phyloP scores from a whole-genome alignment of 495 filamentous ascomycete genomes.

The Podospora appendiculata region DNA sequence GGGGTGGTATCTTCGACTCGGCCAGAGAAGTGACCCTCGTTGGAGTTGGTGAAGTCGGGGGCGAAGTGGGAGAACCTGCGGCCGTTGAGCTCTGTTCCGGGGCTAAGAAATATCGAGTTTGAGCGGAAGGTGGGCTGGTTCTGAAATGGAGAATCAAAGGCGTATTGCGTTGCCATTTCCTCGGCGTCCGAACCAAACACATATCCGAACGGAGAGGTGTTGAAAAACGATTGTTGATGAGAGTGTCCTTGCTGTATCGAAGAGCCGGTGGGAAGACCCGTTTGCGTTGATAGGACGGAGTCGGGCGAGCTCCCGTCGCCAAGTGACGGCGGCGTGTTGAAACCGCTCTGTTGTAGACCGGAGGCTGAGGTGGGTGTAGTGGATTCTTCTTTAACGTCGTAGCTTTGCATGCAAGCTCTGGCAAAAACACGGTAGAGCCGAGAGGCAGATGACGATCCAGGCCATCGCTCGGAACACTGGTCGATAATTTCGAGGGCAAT shows the following conservation, averaged over 20 bases:
- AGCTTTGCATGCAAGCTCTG: slow-evolving; percentile 75
- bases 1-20: too few relatives aligned
- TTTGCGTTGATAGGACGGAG: slow-evolving; percentile 21
- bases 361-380: slow-evolving; percentile 46
- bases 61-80: slow-evolving; percentile 48
- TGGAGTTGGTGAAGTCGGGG: slow-evolving; percentile 34
- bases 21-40: slow-evolving; percentile 14
- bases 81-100: slow-evolving; percentile 35
- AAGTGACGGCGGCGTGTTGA: slow-evolving; percentile 53
- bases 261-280: not conserved
- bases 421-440: slow-evolving; percentile 73
- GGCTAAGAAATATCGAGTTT: slow-evolving; percentile 47
- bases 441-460: slow-evolving; percentile 74
- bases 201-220: slow-evolving; percentile 42
- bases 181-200: slow-evolving; percentile 40
- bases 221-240: slow-evolving; percentile 15
- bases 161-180: slow-evolving; percentile 20
- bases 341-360: slow-evolving; percentile 4
- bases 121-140: slow-evolving; percentile 42
- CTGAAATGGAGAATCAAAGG: slow-evolving; percentile 25
- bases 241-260: slow-evolving; percentile 14
- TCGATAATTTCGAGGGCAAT: slow-evolving; percentile 67
- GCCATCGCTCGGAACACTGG: slow-evolving; percentile 75
- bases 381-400: slow-evolving; percentile 50
- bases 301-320: slow-evolving; percentile 36